Base-by-base conservation (phyloP, 306 rosid genomes). In the Prunus mume region DNA sequence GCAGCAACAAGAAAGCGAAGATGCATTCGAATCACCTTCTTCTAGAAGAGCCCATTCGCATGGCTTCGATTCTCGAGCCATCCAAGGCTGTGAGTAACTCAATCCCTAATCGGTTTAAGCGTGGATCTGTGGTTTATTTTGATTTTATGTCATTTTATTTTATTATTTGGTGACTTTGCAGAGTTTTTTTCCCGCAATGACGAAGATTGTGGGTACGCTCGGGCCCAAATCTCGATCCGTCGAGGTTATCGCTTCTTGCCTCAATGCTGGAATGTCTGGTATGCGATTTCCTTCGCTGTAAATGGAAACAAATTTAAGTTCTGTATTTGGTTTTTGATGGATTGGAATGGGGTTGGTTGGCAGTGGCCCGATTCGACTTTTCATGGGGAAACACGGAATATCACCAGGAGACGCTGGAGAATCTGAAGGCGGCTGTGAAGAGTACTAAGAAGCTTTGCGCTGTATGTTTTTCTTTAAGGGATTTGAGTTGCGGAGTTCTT, bases 231-330 rank as follows among this genome's bases (percentile, higher is more conserved):
- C 99, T 76, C 91, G 93, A 87, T 87, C 98, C 12, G 81, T 80
- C 63, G 93, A 92, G 62, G 82, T 66, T 61, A 96, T 96, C 73
- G 91, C 97, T 71, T 83, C 82, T 3, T 96, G 99, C 71, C 96
- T 96, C 69, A 85, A 83, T 50, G 97, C 98, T 83, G 99, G 99
- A 76, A 96, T 96, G 99, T 96, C 99, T 18, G 99, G 99, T 96
- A 79, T 47, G 28, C 34, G 30, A 3, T 45, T 69, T 24, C 61
- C 12, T 54, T 68, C 10, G 24, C 28, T n/a, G 2, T 24, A 12
- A 20, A 14, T 28, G 14, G 2, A 9, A 4, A 3, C n/a, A 3
- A 65, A 65, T 41, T 22, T 6, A 0, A 15, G 5, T n/a, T 22
- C 5, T 76, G 9, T 30, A 14, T 9, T 54, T 19, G 49, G 46